Percentiles rank a stretch among this genome's conserved stretches.
phyloP scores from a whole-genome alignment of 495 filamentous ascomycete species.

The Neurospora africana region DNA sequence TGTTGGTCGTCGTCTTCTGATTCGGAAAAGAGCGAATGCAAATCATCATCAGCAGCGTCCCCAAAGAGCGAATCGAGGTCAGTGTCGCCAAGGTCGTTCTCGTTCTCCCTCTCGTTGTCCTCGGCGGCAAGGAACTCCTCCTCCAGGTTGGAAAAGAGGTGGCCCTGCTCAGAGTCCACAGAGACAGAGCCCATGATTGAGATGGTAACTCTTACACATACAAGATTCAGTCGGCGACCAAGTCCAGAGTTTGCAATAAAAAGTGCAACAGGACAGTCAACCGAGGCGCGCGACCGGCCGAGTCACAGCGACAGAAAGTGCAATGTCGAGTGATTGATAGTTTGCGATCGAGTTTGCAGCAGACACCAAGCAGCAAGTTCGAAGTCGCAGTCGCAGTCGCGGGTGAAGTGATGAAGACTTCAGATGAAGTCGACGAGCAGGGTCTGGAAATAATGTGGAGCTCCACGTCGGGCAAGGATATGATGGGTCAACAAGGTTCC shows the following conservation, averaged over 20 bases:
- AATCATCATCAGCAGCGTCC: constrained; percentile 8
- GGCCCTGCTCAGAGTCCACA: constrained; percentile 25
- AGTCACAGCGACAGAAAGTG: not conserved
- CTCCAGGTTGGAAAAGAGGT: constrained; percentile 28
- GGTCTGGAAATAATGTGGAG: not conserved
- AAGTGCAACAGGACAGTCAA: not conserved
- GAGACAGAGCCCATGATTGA: constrained; percentile 27
- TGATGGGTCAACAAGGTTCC: not conserved
- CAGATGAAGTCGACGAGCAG: not conserved
- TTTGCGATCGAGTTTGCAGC: not conserved
- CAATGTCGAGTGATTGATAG: not conserved
- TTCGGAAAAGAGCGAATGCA: constrained; percentile 15
- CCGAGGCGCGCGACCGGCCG: not conserved
- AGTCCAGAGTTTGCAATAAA: not conserved
- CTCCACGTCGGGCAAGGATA: not conserved
- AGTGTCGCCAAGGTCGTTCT: not conserved
- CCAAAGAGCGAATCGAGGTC: constrained; percentile 18
- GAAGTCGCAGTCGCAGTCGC: not conserved
- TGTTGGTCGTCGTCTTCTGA: constrained; percentile 2
- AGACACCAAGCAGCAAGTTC: not conserved
- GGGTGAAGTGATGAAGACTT: not conserved
- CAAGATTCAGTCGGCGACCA: not conserved
- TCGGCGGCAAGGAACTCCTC: constrained; percentile 37
- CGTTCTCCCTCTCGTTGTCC: constrained; percentile 28
- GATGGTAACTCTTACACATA: not conserved